These are phyloP conservation scores for Calonectria pseudoreteaudii DNA, from an alignment of 2,329 filamentous ascomycete genomes.

Conservation along the genomic window DNA sequence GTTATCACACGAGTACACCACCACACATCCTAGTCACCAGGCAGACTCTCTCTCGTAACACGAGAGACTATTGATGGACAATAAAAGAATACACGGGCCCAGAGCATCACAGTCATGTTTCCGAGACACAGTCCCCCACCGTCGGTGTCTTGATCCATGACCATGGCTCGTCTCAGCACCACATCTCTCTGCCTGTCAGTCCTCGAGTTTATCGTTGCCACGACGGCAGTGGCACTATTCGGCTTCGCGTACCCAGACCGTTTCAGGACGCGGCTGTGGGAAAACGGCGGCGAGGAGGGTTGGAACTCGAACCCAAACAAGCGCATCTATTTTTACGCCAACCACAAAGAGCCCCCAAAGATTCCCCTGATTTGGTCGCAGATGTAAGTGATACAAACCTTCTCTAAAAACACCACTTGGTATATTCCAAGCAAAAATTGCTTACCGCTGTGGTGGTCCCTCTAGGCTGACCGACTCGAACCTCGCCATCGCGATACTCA, in stretches of 20 bases:
- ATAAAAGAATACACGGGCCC: neutral
- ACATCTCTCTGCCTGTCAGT: slow-evolving; percentile 25
- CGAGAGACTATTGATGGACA: neutral
- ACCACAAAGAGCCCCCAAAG: slow-evolving; percentile 44
- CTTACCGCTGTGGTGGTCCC: neutral
- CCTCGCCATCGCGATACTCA: slow-evolving; percentile 45
- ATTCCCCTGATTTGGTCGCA: slow-evolving; percentile 44
- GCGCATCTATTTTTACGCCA: slow-evolving; percentile 46
- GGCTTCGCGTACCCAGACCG: slow-evolving; percentile 38
- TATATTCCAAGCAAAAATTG: neutral
- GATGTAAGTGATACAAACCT: slow-evolving; percentile 25
- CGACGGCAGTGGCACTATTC: slow-evolving; percentile 32
- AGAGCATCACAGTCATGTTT: neutral
- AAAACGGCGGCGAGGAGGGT: slow-evolving; percentile 43
- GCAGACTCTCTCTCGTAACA: neutral
- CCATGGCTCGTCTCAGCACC: slow-evolving; percentile 26
- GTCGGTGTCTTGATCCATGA: neutral
- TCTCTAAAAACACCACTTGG: neutral
- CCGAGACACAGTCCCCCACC: neutral
- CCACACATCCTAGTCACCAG: neutral
- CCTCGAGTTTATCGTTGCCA: slow-evolving; percentile 34
- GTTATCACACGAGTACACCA: neutral
- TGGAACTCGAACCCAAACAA: slow-evolving; percentile 47
- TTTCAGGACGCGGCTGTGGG: slow-evolving; percentile 42
- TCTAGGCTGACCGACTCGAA: slow-evolving; percentile 44